A percentile compares a stretch with the other conserved stretches of the same genome.
These are phyloP conservation scores for Blastocystis sp. DNA, from an alignment of 352 stramenopile species.

Conservation along the genomic window DNA sequence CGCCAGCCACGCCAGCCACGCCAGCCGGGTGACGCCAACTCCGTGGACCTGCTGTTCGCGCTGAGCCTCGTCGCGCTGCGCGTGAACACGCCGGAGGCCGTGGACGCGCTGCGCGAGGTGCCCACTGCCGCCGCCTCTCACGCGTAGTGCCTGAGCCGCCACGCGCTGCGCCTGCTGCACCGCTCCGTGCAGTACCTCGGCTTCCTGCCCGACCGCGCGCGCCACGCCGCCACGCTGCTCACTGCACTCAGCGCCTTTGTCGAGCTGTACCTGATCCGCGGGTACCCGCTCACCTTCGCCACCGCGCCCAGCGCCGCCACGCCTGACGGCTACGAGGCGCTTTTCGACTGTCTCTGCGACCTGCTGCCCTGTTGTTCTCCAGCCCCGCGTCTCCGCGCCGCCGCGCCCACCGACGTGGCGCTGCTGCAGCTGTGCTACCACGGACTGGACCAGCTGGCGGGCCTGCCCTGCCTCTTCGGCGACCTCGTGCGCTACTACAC, in stretches of 20 bases:
- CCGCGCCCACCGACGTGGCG: background rate
- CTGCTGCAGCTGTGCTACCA: constrained; percentile 15
- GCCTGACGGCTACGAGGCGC: constrained; percentile 32
- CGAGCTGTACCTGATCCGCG: background rate
- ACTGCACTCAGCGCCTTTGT: constrained; percentile 3
- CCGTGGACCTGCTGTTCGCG: background rate
- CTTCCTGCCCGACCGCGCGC: background rate
- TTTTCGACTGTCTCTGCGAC: background rate
- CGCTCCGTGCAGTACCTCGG: background rate
- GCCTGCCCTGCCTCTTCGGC: constrained; percentile 10
- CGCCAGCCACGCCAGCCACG: background rate
- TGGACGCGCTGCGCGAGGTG: background rate
- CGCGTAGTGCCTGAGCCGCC: constrained; percentile 1
- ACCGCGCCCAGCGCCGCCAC: background rate
- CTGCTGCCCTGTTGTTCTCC: background rate
- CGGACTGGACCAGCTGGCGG: background rate
- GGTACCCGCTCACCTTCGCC: background rate
- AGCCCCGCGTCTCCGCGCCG: background rate
- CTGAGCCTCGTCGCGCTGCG: background rate
- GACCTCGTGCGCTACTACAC: constrained; percentile 5
- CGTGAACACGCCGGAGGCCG: background rate
- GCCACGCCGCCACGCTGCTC: background rate
- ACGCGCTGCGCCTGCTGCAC: background rate
- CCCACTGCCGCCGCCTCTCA: background rate
- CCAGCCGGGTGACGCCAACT: too few relatives aligned